Evolutionary conservation across 148 eudicot species (phyloP).

Genomic region (Rheum nobile): DNA sequence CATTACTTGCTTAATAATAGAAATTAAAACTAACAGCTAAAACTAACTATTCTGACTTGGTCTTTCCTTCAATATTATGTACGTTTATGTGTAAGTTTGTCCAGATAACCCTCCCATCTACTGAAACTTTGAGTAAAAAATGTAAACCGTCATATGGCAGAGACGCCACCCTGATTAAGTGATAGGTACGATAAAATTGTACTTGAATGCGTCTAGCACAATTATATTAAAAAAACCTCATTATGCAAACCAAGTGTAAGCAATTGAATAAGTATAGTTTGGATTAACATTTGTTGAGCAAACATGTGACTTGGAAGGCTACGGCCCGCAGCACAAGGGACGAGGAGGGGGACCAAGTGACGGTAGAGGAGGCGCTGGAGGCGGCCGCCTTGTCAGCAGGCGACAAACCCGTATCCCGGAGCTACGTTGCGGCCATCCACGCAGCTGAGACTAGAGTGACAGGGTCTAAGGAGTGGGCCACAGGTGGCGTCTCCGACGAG

Average conservation of each 20-base stretch:
- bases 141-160: too few species aligned
- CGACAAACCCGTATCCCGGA: conserved; percentile 35
- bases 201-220: not conserved
- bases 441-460: conserved; percentile 50
- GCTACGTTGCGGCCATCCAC: conserved; percentile 60
- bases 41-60: too few species aligned
- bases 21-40: too few species aligned
- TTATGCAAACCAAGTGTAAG: not conserved
- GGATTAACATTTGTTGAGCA: conserved; percentile 29
- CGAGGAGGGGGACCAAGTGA: conserved; percentile 15
- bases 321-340: conserved; percentile 14
- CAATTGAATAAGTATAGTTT: not conserved
- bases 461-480: conserved; percentile 10
- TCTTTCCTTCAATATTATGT: too few species aligned
- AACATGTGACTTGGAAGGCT: conserved; percentile 14
- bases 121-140: too few species aligned
- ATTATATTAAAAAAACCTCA: not conserved
- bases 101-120: too few species aligned
- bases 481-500: conserved; percentile 36
- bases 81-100: too few species aligned
- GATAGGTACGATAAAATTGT: too few species aligned
- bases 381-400: conserved; percentile 34
- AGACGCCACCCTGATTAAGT: too few species aligned
- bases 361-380: conserved; percentile 61
- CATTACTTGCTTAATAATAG: too few species aligned